phyloP scores from a whole-genome alignment of 2,329 filamentous ascomycete species.

The Sporothrix protearum region DNA sequence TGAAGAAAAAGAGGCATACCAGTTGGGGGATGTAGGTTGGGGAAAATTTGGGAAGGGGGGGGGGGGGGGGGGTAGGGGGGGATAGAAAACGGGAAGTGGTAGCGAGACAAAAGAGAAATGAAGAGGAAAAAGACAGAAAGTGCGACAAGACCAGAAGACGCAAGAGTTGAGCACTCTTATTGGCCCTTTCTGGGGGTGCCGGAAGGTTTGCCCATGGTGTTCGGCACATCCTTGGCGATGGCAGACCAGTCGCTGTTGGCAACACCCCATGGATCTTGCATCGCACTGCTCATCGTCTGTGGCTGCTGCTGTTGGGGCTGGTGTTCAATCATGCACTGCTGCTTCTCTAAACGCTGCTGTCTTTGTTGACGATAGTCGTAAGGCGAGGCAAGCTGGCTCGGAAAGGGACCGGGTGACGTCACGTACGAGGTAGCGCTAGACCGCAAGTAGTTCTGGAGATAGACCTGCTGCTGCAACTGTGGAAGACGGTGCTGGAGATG shows the following conservation, averaged over 20 bases:
- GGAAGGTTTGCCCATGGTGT: not conserved
- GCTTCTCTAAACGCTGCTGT: not conserved
- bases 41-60: too few species aligned
- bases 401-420: not conserved
- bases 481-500: slow-evolving; percentile 1
- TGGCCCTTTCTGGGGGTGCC: not conserved
- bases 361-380: not conserved
- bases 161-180: not conserved
- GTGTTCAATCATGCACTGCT: not conserved
- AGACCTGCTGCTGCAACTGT: not conserved
- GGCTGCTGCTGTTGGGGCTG: not conserved
- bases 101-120: not conserved
- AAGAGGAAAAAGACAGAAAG: not conserved
- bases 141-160: not conserved
- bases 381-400: not conserved
- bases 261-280: slow-evolving; percentile 18
- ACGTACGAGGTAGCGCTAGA: not conserved
- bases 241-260: not conserved
- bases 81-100: not conserved
- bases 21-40: not conserved
- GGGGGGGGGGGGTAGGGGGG: too few species aligned
- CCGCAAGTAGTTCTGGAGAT: slow-evolving; percentile 5
- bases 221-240: not conserved
- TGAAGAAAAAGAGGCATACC: not conserved
- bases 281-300: not conserved